Base-by-base conservation (phyloP, 805 yeast species). In the Candida yuanshanica region DNA sequence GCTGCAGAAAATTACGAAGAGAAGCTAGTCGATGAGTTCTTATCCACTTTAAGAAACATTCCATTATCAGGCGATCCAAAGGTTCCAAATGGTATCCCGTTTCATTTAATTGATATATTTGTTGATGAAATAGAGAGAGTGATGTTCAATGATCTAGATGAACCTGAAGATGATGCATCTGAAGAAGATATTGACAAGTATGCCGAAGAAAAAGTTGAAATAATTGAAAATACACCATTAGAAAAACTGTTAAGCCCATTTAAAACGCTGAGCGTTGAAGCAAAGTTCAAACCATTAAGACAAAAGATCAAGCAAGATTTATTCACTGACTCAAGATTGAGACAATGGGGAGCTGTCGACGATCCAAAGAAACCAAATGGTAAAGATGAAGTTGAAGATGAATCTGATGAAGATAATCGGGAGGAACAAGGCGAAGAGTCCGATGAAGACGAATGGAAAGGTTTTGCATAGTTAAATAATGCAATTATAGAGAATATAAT, bases 21-120 rank as follows among this genome's bases (percentile, higher is more conserved):
- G 8, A 53, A 62, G 4, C 51, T 74, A 35, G 68, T 86, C 2
- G 64, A 59, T 0, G 52, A 52, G 13, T 86, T 72, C 55, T 52
- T 75, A 18, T 53, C 57, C 2, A 66, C 77, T 14, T 51, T 69
- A 45, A 59, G 53, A 36, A 58, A 64, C 41, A 60, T 69, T 23
- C 78, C 82, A 27, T 64, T 82, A 37, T 74, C 81, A 47, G 83
- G 81, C 6, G 79, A 77, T 47, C 59, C 63, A 29, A 72, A 74
- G 48, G 68, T 80, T 20, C 82, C 95, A 34, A 75, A 74, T 49
- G 93, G 93, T 20, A 72, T 93, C 39, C 81, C 95, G 14, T 77
- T 84, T 59, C 99, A 91, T 65, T 62, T 91, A 32, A 72, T 85
- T 45, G 98, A 93, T 63, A 78, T 93, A 7, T 79, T 77, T 58